These are phyloP conservation scores for Penicillium paradoxum DNA, from an alignment of 495 filamentous ascomycete species.

Conservation along the genomic window DNA sequence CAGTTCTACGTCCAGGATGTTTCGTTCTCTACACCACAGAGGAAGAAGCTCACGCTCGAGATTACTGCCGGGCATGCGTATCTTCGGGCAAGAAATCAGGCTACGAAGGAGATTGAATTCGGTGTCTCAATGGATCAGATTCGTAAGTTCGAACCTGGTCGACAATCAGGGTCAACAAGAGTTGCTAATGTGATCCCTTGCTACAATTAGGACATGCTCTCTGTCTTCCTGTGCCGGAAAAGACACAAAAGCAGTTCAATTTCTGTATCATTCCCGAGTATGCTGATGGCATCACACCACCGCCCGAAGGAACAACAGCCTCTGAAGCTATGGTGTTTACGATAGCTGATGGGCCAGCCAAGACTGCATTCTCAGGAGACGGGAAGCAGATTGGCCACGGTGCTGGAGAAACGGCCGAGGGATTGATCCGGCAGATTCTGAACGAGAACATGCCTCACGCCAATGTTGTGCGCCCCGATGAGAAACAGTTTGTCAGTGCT, in stretches of 20 bases:
- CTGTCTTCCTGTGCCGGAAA: slow-evolving; percentile 87
- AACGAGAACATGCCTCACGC: slow-evolving; percentile 54
- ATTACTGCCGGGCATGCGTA: slow-evolving; percentile 53
- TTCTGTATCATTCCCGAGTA: slow-evolving; percentile 75
- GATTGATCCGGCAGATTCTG: slow-evolving; percentile 59
- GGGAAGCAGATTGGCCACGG: slow-evolving; percentile 39
- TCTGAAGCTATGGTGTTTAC: slow-evolving; percentile 82
- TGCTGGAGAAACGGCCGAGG: slow-evolving; percentile 55
- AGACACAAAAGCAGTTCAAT: slow-evolving; percentile 80
- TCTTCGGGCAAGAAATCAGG: slow-evolving; percentile 62
- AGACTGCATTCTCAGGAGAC: slow-evolving; percentile 42
- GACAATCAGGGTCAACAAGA: not conserved
- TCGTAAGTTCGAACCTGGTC: slow-evolving; percentile 47
- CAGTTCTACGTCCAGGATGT: slow-evolving; percentile 62
- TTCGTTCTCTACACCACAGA: slow-evolving; percentile 72
- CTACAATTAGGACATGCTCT: slow-evolving; percentile 59
- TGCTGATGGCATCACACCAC: slow-evolving; percentile 50
- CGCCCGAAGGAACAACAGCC: slow-evolving; percentile 27
- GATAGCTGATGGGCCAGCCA: slow-evolving; percentile 65
- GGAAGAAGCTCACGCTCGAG: slow-evolving; percentile 87
- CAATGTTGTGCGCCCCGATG: slow-evolving; percentile 62
- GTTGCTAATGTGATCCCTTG: not conserved
- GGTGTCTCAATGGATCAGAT: slow-evolving; percentile 67
- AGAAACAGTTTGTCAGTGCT: slow-evolving; percentile 71
- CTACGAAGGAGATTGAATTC: slow-evolving; percentile 62